Conservation (phyloP, 2,329 filamentous ascomycete species). For the Pleurostoma richardsiae region DNA sequence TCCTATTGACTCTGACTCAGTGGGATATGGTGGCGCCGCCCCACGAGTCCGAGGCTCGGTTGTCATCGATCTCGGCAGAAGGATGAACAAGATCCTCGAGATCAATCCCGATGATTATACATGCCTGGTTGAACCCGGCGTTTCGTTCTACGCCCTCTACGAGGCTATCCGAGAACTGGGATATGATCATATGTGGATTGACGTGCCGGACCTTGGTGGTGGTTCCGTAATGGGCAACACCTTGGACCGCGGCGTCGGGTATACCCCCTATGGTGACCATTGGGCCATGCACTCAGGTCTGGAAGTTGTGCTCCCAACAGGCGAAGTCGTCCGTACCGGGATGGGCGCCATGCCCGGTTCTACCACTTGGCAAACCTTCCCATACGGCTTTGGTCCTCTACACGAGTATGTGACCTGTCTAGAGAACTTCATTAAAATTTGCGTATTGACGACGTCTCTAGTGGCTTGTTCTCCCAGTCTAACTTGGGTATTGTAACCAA, state of each 20-base stretch:
- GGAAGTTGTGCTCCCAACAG: constrained; percentile 36
- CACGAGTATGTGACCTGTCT: constrained; percentile 11
- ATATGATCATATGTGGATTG: constrained; percentile 35
- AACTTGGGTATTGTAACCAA: constrained; percentile 48
- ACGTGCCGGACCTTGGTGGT: constrained; percentile 34
- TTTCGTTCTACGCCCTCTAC: constrained; percentile 31
- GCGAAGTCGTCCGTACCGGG: constrained; percentile 34
- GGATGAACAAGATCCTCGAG: constrained; percentile 33
- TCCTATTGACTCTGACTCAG: not conserved
- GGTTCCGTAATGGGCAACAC: constrained; percentile 41
- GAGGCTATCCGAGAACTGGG: constrained; percentile 26
- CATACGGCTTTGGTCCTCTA: constrained; percentile 32
- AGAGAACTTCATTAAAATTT: too few species aligned
- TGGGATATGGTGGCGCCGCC: constrained; percentile 37
- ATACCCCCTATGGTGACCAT: constrained; percentile 39
- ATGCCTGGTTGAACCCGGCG: constrained; percentile 36
- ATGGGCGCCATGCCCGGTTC: constrained; percentile 30
- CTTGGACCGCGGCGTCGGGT: constrained; percentile 38
- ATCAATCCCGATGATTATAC: constrained; percentile 30
- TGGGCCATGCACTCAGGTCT: constrained; percentile 33
- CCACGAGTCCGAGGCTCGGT: constrained; percentile 36
- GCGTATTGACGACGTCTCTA: too few species aligned
- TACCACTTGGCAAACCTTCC: constrained; percentile 35
- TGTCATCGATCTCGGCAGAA: constrained; percentile 32
- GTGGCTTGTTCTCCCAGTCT: constrained; percentile 41